Conservation (phyloP, 208 protist species). For the Perkinsela sp. region DNA sequence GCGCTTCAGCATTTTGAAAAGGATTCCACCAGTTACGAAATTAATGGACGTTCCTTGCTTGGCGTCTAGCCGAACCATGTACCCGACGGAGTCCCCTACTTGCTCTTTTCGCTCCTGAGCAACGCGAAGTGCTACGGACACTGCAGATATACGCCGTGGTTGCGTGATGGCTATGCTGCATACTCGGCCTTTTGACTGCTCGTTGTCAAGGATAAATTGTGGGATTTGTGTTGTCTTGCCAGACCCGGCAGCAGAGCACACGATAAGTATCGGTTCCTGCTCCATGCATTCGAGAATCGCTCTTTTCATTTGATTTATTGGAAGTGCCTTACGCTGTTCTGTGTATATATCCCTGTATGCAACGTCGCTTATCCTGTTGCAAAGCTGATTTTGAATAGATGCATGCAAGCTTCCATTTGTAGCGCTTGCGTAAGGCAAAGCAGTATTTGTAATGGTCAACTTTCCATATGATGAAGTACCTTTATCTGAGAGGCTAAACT, state of each 20-base stretch:
- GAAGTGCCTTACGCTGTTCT: constrained; percentile 1
- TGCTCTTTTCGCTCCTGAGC: constrained; percentile 39
- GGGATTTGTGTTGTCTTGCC: constrained; percentile 87
- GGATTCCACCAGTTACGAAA: constrained; percentile 92
- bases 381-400: too few relatives aligned
- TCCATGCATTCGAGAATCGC: constrained; percentile 24
- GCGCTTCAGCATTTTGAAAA: constrained; percentile 76
- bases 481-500: too few relatives aligned
- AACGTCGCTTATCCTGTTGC: too few relatives aligned
- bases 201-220: constrained; percentile 29
- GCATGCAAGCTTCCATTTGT: too few relatives aligned
- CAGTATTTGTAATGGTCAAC: too few relatives aligned
- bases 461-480: too few relatives aligned
- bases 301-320: constrained; percentile 1
- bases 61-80: constrained; percentile 58
- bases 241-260: constrained; percentile 86
- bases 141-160: constrained; percentile 53
- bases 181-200: constrained; percentile 17
- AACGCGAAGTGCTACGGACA: constrained; percentile 60
- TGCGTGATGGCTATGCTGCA: constrained; percentile 46
- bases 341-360: too few relatives aligned
- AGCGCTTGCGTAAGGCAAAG: too few relatives aligned
- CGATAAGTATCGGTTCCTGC: constrained; percentile 23
- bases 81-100: constrained; percentile 53
- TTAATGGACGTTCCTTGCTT: constrained; percentile 66